Base-by-base conservation (phyloP, 2,329 filamentous ascomycete genomes). In the Fusarium sterilihyphosum region DNA sequence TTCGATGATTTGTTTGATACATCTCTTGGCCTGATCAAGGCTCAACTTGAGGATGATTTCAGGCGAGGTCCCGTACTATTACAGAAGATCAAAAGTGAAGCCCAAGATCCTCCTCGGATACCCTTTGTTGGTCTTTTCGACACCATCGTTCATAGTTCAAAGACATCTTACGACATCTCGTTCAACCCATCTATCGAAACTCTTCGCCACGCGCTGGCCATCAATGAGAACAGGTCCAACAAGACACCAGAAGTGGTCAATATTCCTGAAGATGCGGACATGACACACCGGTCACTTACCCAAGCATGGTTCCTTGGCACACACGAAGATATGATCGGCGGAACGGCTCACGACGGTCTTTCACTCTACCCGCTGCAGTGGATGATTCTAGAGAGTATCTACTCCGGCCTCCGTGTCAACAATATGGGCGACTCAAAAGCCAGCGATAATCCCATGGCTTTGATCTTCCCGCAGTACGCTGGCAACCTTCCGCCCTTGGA, bases 291-390 rank as follows among this genome's bases (percentile, higher is more conserved):
- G 11, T 78, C 77, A 3, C 61, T 78, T 10, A 53, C 67, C 13
- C 75, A 78, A 40, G 73, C 75, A 10, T 78, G 77, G 77, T 78
- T 78, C 17, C 33, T 78, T 5, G 77, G 77, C 13, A 78, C 77
- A 4, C 75, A 68, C 8, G 66, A 78, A 13, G 77, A 78, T 22
- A 50, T 78, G 47, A 65, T 73, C 10, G 77, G 77, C 1, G 77
- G 77, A 3, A 70, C 66, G 9, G n/a, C 59, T 14, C 64, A 75
- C 18, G 77, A 78, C 18, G 77, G 77, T 0, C 61, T 78, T 18
- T 78, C 77, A 7, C 58, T 78, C 0, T 78, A 78, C 17, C 73
- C 77, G 0, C 46, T 78, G 0, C 77, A 78, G 31, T 78, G 77
- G 77, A 78, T 78, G 13, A 16, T 78, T 16, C 18, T 78, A 1